phyloP scores from a whole-genome alignment of 345 rosid genomes.

The Iberis pinnata region DNA sequence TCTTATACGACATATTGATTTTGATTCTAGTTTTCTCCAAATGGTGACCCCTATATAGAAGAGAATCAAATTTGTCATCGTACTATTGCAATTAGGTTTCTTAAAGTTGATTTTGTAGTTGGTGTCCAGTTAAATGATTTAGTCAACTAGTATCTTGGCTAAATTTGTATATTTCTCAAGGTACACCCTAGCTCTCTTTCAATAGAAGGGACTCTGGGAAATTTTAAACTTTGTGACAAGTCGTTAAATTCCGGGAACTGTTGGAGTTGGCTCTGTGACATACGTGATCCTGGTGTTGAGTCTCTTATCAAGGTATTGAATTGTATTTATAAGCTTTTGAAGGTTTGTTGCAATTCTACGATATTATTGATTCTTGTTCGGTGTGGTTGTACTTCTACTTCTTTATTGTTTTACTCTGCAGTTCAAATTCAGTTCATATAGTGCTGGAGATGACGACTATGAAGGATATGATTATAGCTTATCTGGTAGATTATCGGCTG shows the following conservation, averaged over 20 bases:
- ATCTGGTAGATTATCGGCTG: constrained; percentile 85
- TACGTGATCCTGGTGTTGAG: constrained; percentile 90
- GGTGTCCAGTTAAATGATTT: constrained; percentile 7
- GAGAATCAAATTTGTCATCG: constrained; percentile 11
- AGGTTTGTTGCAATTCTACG: constrained; percentile 3
- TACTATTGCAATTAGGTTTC: constrained; percentile 1
- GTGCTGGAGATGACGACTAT: constrained; percentile 91
- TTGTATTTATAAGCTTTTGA: too few relatives aligned
- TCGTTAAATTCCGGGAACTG: constrained; percentile 65
- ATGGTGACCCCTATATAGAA: neutral
- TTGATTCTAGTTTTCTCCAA: neutral
- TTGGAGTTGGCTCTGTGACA: constrained; percentile 98
- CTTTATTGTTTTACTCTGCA: constrained; percentile 37
- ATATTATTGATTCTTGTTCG: constrained; percentile 18
- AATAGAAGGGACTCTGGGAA: constrained; percentile 87
- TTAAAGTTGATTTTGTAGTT: constrained; percentile 8
- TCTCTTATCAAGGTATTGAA: constrained; percentile 78
- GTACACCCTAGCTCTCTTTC: constrained; percentile 88
- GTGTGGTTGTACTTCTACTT: constrained; percentile 16
- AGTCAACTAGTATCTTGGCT: constrained; percentile 19
- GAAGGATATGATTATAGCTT: constrained; percentile 94
- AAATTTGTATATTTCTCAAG: constrained; percentile 37
- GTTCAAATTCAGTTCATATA: constrained; percentile 83
- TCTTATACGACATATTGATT: constrained; percentile 12
- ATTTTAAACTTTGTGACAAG: constrained; percentile 89